Base-by-base conservation (phyloP, 495 filamentous ascomycete genomes). In the Hypoxylon lenormandii region DNA sequence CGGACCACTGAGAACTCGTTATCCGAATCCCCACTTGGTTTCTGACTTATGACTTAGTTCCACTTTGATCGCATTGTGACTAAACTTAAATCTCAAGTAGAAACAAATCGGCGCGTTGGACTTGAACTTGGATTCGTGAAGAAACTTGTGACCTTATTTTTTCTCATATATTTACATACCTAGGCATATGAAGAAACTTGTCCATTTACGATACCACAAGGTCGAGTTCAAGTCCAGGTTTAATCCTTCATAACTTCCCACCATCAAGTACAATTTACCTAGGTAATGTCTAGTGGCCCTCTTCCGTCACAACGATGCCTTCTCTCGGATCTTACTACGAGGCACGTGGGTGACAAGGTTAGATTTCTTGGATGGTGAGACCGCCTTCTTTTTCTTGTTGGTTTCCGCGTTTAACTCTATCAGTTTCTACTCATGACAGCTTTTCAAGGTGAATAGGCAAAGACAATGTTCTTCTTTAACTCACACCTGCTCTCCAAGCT, bases 291-390 rank as follows among this genome's bases (percentile, higher is more conserved):
- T 51, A 84, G 80, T 61, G 81, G 84, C 3, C 90, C 90, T 18
- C 78, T 85, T 33, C 87, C 92, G 16, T 90, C 90, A 8, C 82
- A 78, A 40, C 84, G 91, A 37, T 87, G 86, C 58, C 87, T 93
- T 59, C 84, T 97, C 43, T 87, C 86, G 15, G 80, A 86, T 30
- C 80, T 97, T 5, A 78, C 80, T 13, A 76, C 72, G 23, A 80
- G 82, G 36, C 78, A 83, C 19, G 70, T 81, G 13, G 89, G 90
- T 36, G 81, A 86, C 12, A 97, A 97, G 78, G 87, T 97, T 62
- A 88, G 94, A 54, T 97, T 97, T 78, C 82, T 97, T 21, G 94
- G 93, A 78, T 97, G 94, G 93, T 95, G 83, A 81, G 88, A 77
- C 53, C 22, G 33, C 42, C 30, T 66, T 53, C 74, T 74, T 69